Conservation (phyloP, 106 monocot genomes). For the Ottelia alismoides region DNA sequence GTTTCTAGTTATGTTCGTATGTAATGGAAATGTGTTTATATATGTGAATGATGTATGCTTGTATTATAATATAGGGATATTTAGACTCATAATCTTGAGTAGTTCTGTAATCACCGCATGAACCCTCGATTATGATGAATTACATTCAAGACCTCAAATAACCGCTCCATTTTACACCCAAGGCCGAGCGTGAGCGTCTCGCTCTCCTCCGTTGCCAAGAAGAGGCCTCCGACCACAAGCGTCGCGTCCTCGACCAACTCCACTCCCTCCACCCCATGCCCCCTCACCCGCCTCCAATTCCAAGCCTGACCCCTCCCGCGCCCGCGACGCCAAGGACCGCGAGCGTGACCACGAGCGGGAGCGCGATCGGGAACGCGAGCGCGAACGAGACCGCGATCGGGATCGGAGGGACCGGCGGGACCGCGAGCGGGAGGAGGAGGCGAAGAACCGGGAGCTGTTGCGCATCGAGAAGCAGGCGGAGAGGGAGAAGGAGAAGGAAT, state of each 20-base stretch:
- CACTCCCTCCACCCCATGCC: not conserved
- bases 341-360: too few species aligned
- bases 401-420: conserved; percentile 53
- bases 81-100: too few species aligned
- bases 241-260: conserved; percentile 28
- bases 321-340: conserved; percentile 5
- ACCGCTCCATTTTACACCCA: too few species aligned
- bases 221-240: too few species aligned
- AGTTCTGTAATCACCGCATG: too few species aligned
- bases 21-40: too few species aligned
- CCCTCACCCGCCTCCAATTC: conserved; percentile 3
- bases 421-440: too few species aligned
- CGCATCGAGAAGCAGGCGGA: conserved; percentile 73
- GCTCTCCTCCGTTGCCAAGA: conserved; percentile 70
- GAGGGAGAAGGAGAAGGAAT: conserved; percentile 76
- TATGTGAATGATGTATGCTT: too few species aligned
- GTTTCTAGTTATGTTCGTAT: too few species aligned
- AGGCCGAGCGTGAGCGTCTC: conserved; percentile 50
- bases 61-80: too few species aligned
- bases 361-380: conserved; percentile 15
- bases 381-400: conserved; percentile 19
- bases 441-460: conserved; percentile 66
- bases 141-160: too few species aligned
- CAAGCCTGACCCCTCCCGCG: conserved; percentile 1
- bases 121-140: too few species aligned